A percentile compares a stretch with the other conserved stretches of the same genome.
Evolutionary conservation across 805 yeast species (phyloP).

Genomic region (Yarrowia sp.): DNA sequence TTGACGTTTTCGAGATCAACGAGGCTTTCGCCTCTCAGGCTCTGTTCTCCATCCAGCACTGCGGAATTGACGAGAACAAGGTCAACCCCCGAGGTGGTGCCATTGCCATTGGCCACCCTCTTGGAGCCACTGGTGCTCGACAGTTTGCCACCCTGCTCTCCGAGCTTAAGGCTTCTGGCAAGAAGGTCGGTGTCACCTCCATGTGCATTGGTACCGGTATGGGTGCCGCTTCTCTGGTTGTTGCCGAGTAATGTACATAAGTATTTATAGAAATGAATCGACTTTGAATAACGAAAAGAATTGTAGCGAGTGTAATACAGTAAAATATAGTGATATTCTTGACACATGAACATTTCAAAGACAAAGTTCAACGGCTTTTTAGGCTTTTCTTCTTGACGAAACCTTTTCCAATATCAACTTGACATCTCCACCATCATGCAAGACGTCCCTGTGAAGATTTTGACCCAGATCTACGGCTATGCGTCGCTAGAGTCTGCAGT

Average conservation of each 20-base stretch:
- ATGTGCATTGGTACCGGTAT: constrained; percentile 99
- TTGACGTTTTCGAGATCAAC: constrained; percentile 80
- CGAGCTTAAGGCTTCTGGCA: constrained; percentile 67
- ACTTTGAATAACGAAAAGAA: neutral
- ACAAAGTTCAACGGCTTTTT: no score
- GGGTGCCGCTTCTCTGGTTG: constrained; percentile 92
- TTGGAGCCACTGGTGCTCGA: constrained; percentile 89
- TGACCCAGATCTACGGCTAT: no score
- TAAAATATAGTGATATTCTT: no score
- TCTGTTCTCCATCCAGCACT: constrained; percentile 63
- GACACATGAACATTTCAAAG: neutral
- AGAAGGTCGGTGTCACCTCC: constrained; percentile 80
- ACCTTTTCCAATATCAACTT: no score
- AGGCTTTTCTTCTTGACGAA: no score
- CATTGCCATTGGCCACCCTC: constrained; percentile 92
- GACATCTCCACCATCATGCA: neutral
- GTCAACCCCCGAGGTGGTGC: constrained; percentile 97
- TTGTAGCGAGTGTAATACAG: neutral
- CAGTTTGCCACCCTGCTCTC: constrained; percentile 85
- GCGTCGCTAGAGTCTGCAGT: no score
- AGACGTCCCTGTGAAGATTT: no score
- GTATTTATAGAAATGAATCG: constrained; percentile 24
- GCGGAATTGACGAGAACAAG: constrained; percentile 63
- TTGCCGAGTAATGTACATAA: constrained; percentile 57
- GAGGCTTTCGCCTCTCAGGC: constrained; percentile 98